phyloP scores from a whole-genome alignment of 2,329 filamentous ascomycete species.

The Xylaria digitata region DNA sequence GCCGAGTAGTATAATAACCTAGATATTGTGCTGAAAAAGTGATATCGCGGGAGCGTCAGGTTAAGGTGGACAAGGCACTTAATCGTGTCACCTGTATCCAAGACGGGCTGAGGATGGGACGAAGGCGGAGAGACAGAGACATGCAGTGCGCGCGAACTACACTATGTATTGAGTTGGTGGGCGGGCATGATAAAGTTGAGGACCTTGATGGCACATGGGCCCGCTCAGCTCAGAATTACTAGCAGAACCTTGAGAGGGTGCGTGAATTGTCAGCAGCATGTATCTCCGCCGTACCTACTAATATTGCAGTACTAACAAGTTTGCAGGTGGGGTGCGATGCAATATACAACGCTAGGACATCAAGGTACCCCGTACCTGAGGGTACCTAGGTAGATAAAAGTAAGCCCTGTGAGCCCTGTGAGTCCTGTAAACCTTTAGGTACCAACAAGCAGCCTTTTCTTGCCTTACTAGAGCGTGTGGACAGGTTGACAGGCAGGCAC shows the following conservation, averaged over 20 bases:
- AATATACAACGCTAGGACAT: background rate
- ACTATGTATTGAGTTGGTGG: slow-evolving; percentile 4
- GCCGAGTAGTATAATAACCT: background rate
- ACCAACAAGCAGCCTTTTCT: no score
- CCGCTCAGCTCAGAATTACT: no score
- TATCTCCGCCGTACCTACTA: background rate
- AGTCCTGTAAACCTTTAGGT: no score
- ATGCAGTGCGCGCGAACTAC: slow-evolving; percentile 4
- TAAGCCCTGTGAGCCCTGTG: no score
- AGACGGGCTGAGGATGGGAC: background rate
- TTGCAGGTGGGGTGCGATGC: background rate
- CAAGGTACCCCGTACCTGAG: no score
- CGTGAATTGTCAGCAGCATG: slow-evolving; percentile 9
- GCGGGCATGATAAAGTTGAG: slow-evolving; percentile 27
- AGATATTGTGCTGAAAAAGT: background rate
- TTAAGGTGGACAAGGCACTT: background rate
- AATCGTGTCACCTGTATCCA: background rate
- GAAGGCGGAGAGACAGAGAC: background rate
- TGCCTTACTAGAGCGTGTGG: no score
- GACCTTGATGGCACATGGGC: slow-evolving; percentile 28
- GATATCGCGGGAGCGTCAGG: slow-evolving; percentile 2
- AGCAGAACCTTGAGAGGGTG: background rate
- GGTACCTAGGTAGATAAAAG: background rate
- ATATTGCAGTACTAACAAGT: background rate
- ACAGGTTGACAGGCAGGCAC: no score